phyloP scores from a whole-genome alignment of 2,329 filamentous ascomycete genomes.

The Aspergillus unguis region DNA sequence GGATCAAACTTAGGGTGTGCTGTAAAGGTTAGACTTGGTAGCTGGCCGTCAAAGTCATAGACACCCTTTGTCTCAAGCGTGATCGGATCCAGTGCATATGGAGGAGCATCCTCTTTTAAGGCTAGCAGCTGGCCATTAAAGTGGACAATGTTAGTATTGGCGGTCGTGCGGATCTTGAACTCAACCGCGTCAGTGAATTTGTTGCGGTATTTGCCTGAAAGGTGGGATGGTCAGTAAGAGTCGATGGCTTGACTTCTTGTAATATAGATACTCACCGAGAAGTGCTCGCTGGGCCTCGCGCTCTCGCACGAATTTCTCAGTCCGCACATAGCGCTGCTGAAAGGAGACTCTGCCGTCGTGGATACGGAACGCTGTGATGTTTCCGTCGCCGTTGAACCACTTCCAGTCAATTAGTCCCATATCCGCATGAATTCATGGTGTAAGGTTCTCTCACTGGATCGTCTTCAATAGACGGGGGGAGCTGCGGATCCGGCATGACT shows the following conservation, averaged over 20 bases:
- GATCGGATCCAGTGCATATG: conserved; percentile 49
- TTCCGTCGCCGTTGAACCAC: conserved; percentile 43
- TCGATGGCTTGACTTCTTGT: background rate
- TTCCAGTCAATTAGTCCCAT: conserved; percentile 8
- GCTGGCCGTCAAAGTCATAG: conserved; percentile 51
- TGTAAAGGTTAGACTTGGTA: conserved; percentile 47
- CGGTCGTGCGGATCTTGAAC: conserved; percentile 34
- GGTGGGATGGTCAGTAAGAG: background rate
- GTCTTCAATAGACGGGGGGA: conserved; percentile 33
- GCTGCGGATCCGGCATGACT: conserved; percentile 50
- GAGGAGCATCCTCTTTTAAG: conserved; percentile 54
- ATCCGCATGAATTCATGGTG: too few species aligned
- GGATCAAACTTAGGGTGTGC: conserved; percentile 54
- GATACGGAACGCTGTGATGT: conserved; percentile 38
- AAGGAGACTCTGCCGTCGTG: conserved; percentile 33
- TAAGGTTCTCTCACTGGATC: conserved; percentile 18
- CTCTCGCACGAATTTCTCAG: conserved; percentile 41
- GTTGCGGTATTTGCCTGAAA: conserved; percentile 39
- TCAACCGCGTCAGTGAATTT: conserved; percentile 38
- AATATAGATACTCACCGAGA: conserved; percentile 12
- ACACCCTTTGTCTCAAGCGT: conserved; percentile 50
- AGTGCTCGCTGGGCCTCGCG: conserved; percentile 35
- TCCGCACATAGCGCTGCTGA: conserved; percentile 39
- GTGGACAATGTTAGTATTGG: conserved; percentile 60
- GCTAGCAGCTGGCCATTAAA: conserved; percentile 49